Conservation (phyloP, 495 filamentous ascomycete species). For the Cudoniella acicularis region DNA sequence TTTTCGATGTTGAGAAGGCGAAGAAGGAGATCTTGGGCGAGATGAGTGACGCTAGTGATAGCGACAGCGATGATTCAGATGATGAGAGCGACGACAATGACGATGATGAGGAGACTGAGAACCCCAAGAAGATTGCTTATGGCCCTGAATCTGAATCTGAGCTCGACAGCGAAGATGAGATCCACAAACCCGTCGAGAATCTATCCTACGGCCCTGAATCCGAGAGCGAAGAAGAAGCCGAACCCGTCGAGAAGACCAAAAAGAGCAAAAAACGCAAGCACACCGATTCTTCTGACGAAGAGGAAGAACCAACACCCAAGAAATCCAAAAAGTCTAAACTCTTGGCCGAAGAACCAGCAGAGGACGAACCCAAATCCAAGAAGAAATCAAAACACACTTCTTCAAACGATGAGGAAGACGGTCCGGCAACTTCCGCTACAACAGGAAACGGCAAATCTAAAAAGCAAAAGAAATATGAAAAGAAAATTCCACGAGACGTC, state of each 20-base stretch:
- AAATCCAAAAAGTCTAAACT: constrained; percentile 2
- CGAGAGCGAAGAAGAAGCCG: neutral
- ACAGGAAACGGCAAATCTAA: too few relatives aligned
- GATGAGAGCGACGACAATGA: neutral
- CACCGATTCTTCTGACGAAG: neutral
- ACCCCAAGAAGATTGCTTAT: too few relatives aligned
- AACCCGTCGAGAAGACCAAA: neutral
- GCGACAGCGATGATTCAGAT: neutral
- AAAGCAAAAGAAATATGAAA: too few relatives aligned
- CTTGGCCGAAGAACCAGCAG: neutral
- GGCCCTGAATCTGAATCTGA: constrained; percentile 1
- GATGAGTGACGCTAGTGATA: neutral
- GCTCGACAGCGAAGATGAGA: neutral
- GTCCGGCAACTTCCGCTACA: too few relatives aligned
- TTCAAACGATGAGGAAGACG: neutral
- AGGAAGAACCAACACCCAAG: neutral
- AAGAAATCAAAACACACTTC: neutral
- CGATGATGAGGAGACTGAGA: neutral
- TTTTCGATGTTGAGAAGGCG: constrained; percentile 13
- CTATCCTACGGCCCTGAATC: neutral
- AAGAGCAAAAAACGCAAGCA: neutral
- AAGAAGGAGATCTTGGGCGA: constrained; percentile 12
- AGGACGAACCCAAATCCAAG: neutral
- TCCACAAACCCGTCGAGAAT: neutral
- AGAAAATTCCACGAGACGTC: too few relatives aligned